Base-by-base conservation (phyloP, 106 monocot genomes). In the Iris macrosiphon region DNA sequence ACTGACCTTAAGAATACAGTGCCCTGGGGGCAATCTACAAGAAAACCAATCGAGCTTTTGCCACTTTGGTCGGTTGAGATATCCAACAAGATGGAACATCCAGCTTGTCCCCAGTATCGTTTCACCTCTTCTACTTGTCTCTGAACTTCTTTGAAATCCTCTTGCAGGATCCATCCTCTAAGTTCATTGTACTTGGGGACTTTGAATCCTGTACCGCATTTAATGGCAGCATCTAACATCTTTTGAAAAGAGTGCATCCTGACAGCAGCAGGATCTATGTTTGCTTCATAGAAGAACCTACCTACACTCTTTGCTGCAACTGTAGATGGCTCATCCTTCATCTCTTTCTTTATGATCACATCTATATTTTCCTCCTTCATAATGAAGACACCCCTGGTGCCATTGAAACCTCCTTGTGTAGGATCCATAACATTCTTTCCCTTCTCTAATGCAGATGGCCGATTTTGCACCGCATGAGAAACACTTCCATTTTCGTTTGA, bases 61-160 rank as follows among this genome's bases (percentile, higher is more conserved):
- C 86, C 82, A 4, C 54, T 67, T 51, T 52, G 66, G 65, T 86
- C 66, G 9, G 56, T 76, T 86, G 86, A 86, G 34, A 63, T 55
- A 73, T 92, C 86, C 7, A 92, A 60, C 35, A 92, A 30, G 28
- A 92, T 76, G 63, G 75, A 86, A 50, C 92, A 92, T 22, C 92
- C 85, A 22, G 63, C 82, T 52, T 55, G 48, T 29, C 4, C 60
- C 92, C 92, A 92, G 26, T 54, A 76, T n/a, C 39, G 26, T 57
- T 55, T 92, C 21, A 92, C 33, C 23, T 58, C 43, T 18, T 79
- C 69, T 11, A 70, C 82, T 28, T 46, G 55, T 6, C 3, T 39
- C 43, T 65, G 18, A 38, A 79, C 71, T 67, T 76, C 67, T 48
- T 60, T 70, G n/a, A 79, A 14, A 47, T 92, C 66, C 31, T 66